Base-by-base conservation (phyloP, 1,284 basidiomycete species). In the Microbotryum saponariae region DNA sequence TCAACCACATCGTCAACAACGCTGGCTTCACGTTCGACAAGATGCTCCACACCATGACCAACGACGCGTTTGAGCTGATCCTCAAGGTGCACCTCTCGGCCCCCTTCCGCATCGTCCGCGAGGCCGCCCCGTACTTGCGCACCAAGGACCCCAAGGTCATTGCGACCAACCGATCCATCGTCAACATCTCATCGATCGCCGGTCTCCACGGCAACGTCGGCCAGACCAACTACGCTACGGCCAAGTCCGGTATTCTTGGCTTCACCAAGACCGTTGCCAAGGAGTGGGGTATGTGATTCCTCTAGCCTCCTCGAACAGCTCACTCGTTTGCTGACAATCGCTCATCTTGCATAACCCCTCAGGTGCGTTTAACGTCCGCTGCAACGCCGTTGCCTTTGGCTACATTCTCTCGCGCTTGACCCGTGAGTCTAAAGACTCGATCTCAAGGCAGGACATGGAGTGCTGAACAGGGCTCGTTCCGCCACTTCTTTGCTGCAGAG, bases 31-130 rank as follows among this genome's bases (percentile, higher is more conserved):
- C 89, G 2, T 9, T 4, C 5, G 8, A n/a, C 4, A 51, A 74
- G 76, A 91, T 91, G 89, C 78, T 89, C 49, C 89, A 91, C 77
- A 89, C 87, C 4, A 89, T 85, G 69, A 84, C 86, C 9, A 89
- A 91, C 75, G 87, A 88, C 48, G 82, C 83, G 1, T 91, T 83
- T 75, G 86, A 89, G 69, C 79, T 88, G 68, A 91, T 91, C 73
- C 79, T 86, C 76, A 88, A 87, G 73, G 85, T 89, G 64, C 88
- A 87, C 77, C 83, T 86, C 74, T 81, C 83, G 48, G 86, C 85
- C n/a, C 89, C 89, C 1, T 91, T 91, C 83, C 80, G 88, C 48
- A 83, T 91, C 70, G 79, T 91, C 60, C 83, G 89, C 54, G 86
- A 88, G 63, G 88, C 88, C 8, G 88, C 89, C 2, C 89, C 88